Evolutionary conservation across 805 yeast genomes (phyloP).

Genomic region (Torulaspora delbrueckii): DNA sequence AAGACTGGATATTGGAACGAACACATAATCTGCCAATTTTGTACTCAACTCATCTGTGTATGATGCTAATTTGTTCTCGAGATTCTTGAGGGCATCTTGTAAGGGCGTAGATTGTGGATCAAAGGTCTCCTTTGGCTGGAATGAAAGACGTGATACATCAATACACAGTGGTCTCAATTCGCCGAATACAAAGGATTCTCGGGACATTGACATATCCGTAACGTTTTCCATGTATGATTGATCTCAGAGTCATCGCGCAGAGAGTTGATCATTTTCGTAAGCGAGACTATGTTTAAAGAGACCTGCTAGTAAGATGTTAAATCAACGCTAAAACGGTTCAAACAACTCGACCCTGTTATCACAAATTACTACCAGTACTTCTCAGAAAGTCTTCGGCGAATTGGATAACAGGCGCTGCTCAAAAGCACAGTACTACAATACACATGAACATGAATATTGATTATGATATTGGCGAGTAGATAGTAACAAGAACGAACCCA

Average conservation of each 20-base stretch:
- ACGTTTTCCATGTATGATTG: background rate
- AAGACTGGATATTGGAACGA: slow-evolving; percentile 54
- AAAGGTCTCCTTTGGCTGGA: slow-evolving; percentile 37
- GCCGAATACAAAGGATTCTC: slow-evolving; percentile 18
- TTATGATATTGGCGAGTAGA: too few species aligned
- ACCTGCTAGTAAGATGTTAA: background rate
- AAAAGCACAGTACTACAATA: too few species aligned
- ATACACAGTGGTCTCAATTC: slow-evolving; percentile 43
- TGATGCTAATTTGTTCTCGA: slow-evolving; percentile 28
- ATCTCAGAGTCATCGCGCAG: slow-evolving; percentile 1
- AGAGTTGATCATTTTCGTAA: background rate
- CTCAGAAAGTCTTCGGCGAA: too few species aligned
- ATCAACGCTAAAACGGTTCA: too few species aligned
- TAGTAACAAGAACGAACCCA: too few species aligned
- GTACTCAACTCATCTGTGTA: slow-evolving; percentile 21
- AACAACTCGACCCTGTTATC: too few species aligned
- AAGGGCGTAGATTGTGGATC: slow-evolving; percentile 34
- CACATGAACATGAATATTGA: too few species aligned
- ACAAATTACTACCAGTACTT: too few species aligned
- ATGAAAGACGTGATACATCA: slow-evolving; percentile 40
- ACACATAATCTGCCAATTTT: slow-evolving; percentile 55
- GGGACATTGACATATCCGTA: slow-evolving; percentile 5
- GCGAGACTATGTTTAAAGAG: background rate
- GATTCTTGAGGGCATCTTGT: slow-evolving; percentile 32
- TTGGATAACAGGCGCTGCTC: too few species aligned